Percentiles rank a stretch among this genome's conserved stretches.
Evolutionary conservation across 441 rosid species (phyloP).

Genomic region (Flueggea neowawraea): DNA sequence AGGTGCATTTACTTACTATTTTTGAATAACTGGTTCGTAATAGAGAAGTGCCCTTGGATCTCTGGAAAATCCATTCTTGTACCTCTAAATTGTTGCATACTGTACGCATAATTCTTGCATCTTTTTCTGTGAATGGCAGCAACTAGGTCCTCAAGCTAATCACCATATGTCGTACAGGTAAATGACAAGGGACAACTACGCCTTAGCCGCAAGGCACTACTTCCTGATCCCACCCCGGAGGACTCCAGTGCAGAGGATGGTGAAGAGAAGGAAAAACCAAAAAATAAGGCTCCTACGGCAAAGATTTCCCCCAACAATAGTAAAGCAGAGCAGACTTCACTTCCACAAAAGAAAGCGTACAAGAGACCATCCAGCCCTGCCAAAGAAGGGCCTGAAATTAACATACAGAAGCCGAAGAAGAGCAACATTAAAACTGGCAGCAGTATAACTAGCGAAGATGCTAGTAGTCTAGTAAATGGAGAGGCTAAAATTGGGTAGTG

Average conservation of each 20-base stretch:
- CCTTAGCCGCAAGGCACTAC: constrained; percentile 85
- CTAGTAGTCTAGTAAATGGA: constrained; percentile 55
- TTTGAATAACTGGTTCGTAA: neutral
- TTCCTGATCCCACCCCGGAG: constrained; percentile 58
- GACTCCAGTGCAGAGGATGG: constrained; percentile 38
- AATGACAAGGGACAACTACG: constrained; percentile 98
- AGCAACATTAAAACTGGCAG: constrained; percentile 36
- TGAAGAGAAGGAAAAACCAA: constrained; percentile 31
- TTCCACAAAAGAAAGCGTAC: constrained; percentile 51
- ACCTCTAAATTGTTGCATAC: too few species aligned
- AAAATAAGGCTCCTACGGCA: constrained; percentile 20
- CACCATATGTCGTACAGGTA: constrained; percentile 44
- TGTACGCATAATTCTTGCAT: too few species aligned
- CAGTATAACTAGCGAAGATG: constrained; percentile 30
- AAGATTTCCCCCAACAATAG: constrained; percentile 34
- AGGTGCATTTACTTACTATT: constrained; percentile 1
- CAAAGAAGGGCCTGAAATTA: constrained; percentile 28
- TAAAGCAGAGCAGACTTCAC: constrained; percentile 32
- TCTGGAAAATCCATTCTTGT: too few species aligned
- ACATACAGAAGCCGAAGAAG: constrained; percentile 38
- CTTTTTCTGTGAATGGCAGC: neutral
- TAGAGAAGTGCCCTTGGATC: too few species aligned
- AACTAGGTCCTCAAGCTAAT: neutral
- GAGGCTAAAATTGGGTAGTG: constrained; percentile 65
- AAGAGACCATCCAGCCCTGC: constrained; percentile 47